Evolutionary conservation across 1,284 basidiomycete species (phyloP).

Genomic region (Ganoderma boninense): DNA sequence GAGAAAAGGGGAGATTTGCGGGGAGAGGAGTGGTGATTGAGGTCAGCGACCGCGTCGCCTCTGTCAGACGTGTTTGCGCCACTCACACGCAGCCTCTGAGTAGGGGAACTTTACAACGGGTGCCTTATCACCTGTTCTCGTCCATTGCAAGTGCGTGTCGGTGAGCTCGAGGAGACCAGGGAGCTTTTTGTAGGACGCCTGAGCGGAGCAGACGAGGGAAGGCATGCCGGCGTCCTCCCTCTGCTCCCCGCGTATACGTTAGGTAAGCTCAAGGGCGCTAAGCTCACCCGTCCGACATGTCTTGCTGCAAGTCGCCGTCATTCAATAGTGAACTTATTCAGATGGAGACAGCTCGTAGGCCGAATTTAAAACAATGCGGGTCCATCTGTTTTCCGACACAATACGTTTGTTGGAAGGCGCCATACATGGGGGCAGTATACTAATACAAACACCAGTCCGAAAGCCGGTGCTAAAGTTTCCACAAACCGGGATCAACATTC

Average conservation of each 20-base stretch:
- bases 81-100: slow-evolving; percentile 70
- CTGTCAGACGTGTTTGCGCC: slow-evolving; percentile 23
- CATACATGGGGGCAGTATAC: not conserved
- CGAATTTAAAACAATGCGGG: not conserved
- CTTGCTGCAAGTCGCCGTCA: no score
- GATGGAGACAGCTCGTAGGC: not conserved
- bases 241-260: slow-evolving; percentile 35
- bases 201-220: slow-evolving; percentile 72
- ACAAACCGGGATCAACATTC: not conserved
- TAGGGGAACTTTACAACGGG: slow-evolving; percentile 69
- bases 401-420: not conserved
- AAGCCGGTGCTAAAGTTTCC: not conserved
- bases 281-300: not conserved
- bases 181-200: slow-evolving; percentile 83
- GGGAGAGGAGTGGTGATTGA: not conserved
- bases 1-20: not conserved
- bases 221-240: slow-evolving; percentile 46
- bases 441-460: not conserved
- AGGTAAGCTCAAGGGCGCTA: slow-evolving; percentile 38
- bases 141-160: slow-evolving; percentile 74
- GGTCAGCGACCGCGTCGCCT: slow-evolving; percentile 19
- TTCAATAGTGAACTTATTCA: no score
- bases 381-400: not conserved
- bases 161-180: slow-evolving; percentile 76
- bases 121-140: slow-evolving; percentile 68